Evolutionary conservation across 2,329 filamentous ascomycete genomes (phyloP), one percentile per base, ranked within the genome.

Genomic region (Chaetomium sp.): DNA sequence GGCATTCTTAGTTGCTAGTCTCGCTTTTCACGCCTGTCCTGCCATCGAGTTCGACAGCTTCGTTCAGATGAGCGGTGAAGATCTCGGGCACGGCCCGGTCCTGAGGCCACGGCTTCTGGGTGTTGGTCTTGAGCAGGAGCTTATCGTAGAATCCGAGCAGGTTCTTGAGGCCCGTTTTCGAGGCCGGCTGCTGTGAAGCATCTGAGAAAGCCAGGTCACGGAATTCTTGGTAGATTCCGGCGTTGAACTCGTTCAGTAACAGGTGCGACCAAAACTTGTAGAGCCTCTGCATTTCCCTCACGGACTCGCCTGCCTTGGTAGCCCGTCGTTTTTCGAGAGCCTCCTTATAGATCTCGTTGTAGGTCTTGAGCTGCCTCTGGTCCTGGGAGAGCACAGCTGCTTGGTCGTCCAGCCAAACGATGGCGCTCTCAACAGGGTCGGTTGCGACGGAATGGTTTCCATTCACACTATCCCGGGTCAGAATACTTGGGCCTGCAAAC

Each of bases 241-340:
- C 76, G 69, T 91, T 88, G 78, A 91, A 90, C 71, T 87, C 85
- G 65, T 82, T 78, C 60, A 84, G 79, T 60, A 91, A 76, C 67
- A 87, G 88, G 68, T 86, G 81, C 19, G 83, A 82, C 86, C 87
- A 91, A 73, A 88, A 88, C 61, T 84, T 79, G 72, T 89, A 90
- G 35, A 89, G 78, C 56, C 82, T 77, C 66, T 82, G 78, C 77
- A 87, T 84, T 65, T 84, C 78, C 58, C 76, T 73, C 49, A 80
- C 78, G 41, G 68, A 70, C 54, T 76, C 69, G 47, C 70, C 68
- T 14, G 63, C 37, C 33, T 67, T 59, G 37, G 69, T 68, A 5
- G 59, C 52, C 37, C 67, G 64, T 54, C 76, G 69, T 55, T 72
- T 61, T 34, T 70, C 67, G 41, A 78, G 64, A 3, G 73, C 74